phyloP scores from a whole-genome alignment of 177 flowering plant species.

The Vitis hybrid region DNA sequence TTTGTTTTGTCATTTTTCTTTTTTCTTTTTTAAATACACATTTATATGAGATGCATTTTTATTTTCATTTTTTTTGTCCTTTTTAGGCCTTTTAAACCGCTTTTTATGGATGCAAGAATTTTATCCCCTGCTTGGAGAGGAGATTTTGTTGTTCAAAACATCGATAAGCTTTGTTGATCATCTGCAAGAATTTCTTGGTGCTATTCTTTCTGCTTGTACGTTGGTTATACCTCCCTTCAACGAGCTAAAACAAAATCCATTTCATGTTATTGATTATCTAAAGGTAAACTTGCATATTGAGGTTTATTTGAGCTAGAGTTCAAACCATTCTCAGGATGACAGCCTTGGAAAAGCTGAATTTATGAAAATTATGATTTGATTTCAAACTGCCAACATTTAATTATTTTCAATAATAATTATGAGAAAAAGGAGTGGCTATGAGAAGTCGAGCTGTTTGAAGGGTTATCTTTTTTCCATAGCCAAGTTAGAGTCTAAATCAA shows the following conservation, averaged over 20 bases:
- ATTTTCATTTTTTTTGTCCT: background rate
- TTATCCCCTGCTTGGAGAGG: conserved; percentile 61
- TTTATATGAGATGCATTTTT: background rate
- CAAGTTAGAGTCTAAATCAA: no score
- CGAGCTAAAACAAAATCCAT: conserved; percentile 52
- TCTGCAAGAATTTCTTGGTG: conserved; percentile 79
- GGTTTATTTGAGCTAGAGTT: background rate
- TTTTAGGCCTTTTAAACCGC: conserved; percentile 78
- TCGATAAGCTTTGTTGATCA: conserved; percentile 88
- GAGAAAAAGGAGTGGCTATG: no score
- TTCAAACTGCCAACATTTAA: no score
- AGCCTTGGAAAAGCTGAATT: no score
- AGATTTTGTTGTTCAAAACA: conserved; percentile 76
- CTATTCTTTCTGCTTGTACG: conserved; percentile 56
- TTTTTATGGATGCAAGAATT: conserved; percentile 85
- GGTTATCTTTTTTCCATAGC: background rate
- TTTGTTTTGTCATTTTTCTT: background rate
- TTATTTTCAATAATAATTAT: no score
- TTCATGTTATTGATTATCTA: conserved; percentile 49
- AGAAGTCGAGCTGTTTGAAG: no score
- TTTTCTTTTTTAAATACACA: no score
- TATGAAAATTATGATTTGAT: no score
- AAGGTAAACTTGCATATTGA: conserved; percentile 46
- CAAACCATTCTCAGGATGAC: no score
- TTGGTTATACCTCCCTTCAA: conserved; percentile 74